Conservation (phyloP, 805 yeast species). For the Yarrowia yakushimensis region DNA sequence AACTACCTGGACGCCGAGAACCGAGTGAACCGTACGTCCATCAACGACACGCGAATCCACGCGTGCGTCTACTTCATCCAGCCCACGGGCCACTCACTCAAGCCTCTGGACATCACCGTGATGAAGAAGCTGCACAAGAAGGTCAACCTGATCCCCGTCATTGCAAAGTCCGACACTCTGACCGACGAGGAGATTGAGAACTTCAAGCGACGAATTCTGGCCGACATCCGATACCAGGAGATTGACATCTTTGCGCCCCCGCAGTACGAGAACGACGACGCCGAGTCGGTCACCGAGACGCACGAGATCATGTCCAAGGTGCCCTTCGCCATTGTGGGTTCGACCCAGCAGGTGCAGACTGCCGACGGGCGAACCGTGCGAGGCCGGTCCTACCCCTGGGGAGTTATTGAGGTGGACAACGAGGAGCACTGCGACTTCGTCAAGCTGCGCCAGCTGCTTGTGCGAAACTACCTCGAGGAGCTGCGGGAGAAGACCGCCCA, state of each 20-base stretch:
- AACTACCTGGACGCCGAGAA: conserved; percentile 86
- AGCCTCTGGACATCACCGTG: conserved; percentile 81
- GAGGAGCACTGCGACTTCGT: conserved; percentile 91
- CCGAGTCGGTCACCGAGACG: conserved; percentile 67
- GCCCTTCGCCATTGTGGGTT: conserved; percentile 95
- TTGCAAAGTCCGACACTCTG: conserved; percentile 91
- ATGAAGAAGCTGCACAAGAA: conserved; percentile 85
- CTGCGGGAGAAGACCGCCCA: conserved; percentile 80
- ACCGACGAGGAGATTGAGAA: conserved; percentile 76
- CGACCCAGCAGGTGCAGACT: conserved; percentile 63
- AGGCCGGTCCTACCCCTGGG: conserved; percentile 97
- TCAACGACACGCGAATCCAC: conserved; percentile 82
- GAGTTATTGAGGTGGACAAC: conserved; percentile 90
- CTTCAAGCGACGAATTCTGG: conserved; percentile 73
- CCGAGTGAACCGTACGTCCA: conserved; percentile 65
- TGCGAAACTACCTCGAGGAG: conserved; percentile 91
- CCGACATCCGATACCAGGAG: conserved; percentile 70
- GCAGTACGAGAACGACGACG: conserved; percentile 76
- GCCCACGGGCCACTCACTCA: conserved; percentile 93
- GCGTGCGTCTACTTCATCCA: conserved; percentile 92
- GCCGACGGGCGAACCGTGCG: conserved; percentile 77
- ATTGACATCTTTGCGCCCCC: conserved; percentile 77
- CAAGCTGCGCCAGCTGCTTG: conserved; percentile 78
- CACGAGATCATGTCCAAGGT: conserved; percentile 62
- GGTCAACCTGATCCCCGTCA: conserved; percentile 90